Conservation (phyloP, 2,329 filamentous ascomycete genomes). For the Colletotrichum noveboracense region DNA sequence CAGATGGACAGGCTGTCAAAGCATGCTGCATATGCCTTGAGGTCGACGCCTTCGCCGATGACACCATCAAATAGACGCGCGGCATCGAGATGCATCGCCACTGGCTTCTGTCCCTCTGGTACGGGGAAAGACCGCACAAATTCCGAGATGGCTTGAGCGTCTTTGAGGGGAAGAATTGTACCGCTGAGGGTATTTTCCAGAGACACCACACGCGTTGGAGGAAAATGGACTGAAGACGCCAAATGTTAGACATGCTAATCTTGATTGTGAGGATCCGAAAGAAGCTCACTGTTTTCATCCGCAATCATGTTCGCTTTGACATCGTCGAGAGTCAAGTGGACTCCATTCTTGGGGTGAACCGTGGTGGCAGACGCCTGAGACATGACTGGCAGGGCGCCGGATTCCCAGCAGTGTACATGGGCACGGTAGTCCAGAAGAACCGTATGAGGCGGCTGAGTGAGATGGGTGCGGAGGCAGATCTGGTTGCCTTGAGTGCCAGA, state of each 20-base stretch:
- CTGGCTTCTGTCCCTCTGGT: not conserved
- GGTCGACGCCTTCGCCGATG: not conserved
- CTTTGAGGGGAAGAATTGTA: not conserved
- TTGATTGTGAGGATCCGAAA: fast-evolving
- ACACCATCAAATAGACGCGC: not conserved
- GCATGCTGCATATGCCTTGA: not conserved
- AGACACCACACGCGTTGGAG: not conserved
- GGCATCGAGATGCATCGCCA: not conserved
- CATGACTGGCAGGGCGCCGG: not conserved
- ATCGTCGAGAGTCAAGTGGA: not conserved
- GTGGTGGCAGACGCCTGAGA: not conserved
- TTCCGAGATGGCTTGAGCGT: not conserved
- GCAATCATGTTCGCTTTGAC: not conserved
- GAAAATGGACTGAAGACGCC: fast-evolving
- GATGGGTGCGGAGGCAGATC: not conserved
- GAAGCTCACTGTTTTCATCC: not conserved
- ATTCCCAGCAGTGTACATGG: not conserved
- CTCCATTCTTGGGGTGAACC: not conserved
- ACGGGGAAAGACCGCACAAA: fast-evolving
- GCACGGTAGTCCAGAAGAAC: not conserved
- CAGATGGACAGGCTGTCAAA: not conserved
- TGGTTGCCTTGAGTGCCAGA: not conserved
- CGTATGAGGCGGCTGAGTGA: not conserved
- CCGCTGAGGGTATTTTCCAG: not conserved
- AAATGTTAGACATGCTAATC: fast-evolving